Percentiles rank a stretch among this genome's conserved stretches.
phyloP scores from a whole-genome alignment of 257 asterid genomes.

The Ilex asprella region DNA sequence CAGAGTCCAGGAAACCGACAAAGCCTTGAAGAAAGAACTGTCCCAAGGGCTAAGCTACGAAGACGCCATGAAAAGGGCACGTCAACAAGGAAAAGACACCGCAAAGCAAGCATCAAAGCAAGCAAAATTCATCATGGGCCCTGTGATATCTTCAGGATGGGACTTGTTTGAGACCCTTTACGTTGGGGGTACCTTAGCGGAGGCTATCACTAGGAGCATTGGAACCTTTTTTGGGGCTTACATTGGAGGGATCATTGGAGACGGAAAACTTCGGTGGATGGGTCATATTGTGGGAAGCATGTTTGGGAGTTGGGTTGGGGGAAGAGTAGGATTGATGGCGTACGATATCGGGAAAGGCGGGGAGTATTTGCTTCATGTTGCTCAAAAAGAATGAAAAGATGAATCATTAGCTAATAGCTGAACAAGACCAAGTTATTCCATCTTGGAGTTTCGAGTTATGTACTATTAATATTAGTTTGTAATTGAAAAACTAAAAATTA shows the following conservation, averaged over 20 bases:
- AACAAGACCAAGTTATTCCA: no score
- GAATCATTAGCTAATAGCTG: no score
- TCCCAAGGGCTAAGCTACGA: conserved; percentile 20
- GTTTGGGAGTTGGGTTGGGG: conserved; percentile 56
- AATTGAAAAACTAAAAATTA: no score
- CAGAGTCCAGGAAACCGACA: conserved; percentile 29
- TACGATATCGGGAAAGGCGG: conserved; percentile 39
- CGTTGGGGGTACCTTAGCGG: conserved; percentile 36
- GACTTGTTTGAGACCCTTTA: conserved; percentile 48
- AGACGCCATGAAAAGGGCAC: conserved; percentile 26
- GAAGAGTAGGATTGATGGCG: conserved; percentile 43
- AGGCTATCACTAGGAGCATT: conserved; percentile 31
- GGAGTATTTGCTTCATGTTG: conserved; percentile 21
- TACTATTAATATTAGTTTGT: no score
- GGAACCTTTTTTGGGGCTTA: conserved; percentile 44
- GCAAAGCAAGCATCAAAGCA: conserved; percentile 36
- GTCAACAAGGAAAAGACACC: conserved; percentile 27
- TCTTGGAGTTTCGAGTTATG: no score
- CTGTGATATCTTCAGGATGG: conserved; percentile 44
- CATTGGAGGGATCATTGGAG: conserved; percentile 43
- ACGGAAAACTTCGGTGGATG: conserved; percentile 44
- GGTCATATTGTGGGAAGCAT: conserved; percentile 54
- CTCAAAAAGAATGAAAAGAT: conserved; percentile 1
- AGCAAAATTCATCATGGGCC: conserved; percentile 37
- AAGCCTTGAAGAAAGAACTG: conserved; percentile 22